Evolutionary conservation across 1,139 yeast genomes (phyloP).

Genomic region (Lodderomyces parapsilosis): DNA sequence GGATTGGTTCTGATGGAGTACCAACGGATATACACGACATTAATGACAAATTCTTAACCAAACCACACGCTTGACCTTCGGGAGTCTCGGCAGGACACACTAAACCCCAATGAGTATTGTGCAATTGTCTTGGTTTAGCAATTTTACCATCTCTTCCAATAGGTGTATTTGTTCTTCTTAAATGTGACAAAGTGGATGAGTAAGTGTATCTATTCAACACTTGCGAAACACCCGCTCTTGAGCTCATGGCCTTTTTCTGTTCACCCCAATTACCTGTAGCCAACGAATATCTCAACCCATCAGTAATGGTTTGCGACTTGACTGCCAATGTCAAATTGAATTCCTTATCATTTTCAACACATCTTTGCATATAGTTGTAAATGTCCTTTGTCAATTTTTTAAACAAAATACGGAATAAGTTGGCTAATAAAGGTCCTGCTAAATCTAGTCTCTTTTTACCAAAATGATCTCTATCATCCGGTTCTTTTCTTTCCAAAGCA

Average conservation of each 20-base stretch:
- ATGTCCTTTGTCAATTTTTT: conserved; percentile 93
- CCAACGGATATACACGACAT: conserved; percentile 99
- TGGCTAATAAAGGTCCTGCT: conserved; percentile 97
- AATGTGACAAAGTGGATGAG: conserved; percentile 94
- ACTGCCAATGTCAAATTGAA: conserved; percentile 95
- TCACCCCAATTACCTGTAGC: conserved; percentile 99
- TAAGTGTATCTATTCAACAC: conserved; percentile 97
- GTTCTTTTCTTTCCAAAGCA: conserved; percentile 96
- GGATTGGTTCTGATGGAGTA: conserved; percentile 93
- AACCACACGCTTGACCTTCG: conserved; percentile 99
- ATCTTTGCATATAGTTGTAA: conserved; percentile 97
- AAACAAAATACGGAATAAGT: conserved; percentile 89
- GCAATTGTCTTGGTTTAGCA: conserved; percentile 97
- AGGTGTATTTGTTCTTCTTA: conserved; percentile 98
- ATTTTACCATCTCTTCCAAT: conserved; percentile 98
- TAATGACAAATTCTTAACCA: conserved; percentile 90
- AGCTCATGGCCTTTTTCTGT: conserved; percentile 98
- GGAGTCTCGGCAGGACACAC: conserved; percentile 99
- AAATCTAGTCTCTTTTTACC: conserved; percentile 97
- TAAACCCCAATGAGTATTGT: conserved; percentile 99
- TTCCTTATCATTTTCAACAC: conserved; percentile 96
- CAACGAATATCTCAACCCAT: conserved; percentile 93
- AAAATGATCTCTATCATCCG: conserved; percentile 98
- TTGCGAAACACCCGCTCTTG: conserved; percentile 99
- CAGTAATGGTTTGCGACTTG: conserved; percentile 94